Conservation (phyloP, 371 early-diverging fungal species). For the Actinomortierella ambigua region DNA sequence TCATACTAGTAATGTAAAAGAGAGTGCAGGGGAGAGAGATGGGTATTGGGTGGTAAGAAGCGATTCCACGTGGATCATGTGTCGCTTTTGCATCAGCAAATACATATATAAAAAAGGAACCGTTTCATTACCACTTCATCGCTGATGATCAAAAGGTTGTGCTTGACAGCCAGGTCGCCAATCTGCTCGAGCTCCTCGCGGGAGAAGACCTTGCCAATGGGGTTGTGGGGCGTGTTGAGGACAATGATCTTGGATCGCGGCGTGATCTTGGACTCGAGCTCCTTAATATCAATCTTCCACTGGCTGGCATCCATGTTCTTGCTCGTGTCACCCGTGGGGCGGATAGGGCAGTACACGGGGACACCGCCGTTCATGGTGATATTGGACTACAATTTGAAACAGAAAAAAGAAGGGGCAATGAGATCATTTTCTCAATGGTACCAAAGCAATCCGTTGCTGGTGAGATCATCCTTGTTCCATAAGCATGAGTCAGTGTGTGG, state of each 20-base stretch:
- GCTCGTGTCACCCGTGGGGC: conserved; percentile 54
- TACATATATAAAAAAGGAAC: conserved; percentile 2
- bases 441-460: no score
- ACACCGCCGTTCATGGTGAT: conserved; percentile 90
- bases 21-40: no score
- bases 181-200: conserved; percentile 81
- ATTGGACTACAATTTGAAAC: conserved; percentile 63
- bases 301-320: conserved; percentile 66
- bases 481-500: no score
- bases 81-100: background rate
- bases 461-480: no score
- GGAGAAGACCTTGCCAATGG: conserved; percentile 88
- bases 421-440: no score
- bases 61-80: no score
- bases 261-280: conserved; percentile 80
- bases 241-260: conserved; percentile 87
- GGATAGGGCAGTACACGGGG: conserved; percentile 85
- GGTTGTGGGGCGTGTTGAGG: conserved; percentile 96
- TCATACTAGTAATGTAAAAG: conserved; percentile 89
- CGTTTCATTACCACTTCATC: conserved; percentile 84
- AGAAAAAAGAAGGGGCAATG: no score
- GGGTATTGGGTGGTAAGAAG: no score
- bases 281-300: conserved; percentile 87
- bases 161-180: conserved; percentile 77
- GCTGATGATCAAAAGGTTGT: conserved; percentile 87